Conservation (phyloP, 768 basidiomycete species). For the Russula emetica region DNA sequence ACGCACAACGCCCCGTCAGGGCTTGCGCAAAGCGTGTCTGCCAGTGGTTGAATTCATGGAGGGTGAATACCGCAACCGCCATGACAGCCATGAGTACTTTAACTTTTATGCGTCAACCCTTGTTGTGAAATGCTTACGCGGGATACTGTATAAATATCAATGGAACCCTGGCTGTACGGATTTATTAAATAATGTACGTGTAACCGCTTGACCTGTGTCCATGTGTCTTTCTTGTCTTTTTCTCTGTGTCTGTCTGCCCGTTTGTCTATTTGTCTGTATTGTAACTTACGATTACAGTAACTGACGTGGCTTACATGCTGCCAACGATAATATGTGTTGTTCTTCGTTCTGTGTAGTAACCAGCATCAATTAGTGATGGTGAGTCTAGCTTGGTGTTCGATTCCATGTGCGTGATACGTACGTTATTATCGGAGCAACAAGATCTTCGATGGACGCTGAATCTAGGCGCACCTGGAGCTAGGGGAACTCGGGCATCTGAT, state of each 20-base stretch:
- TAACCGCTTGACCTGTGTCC: neutral
- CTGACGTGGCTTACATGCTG: neutral
- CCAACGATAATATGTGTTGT: neutral
- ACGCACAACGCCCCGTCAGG: conserved; percentile 13
- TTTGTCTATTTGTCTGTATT: neutral
- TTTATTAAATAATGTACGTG: neutral
- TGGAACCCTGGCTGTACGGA: neutral
- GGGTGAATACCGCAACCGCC: neutral
- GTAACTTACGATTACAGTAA: conserved; percentile 2
- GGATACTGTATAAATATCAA: neutral
- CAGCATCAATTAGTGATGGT: neutral
- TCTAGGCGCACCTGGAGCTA: conserved; percentile 4
- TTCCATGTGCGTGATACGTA: too few species aligned
- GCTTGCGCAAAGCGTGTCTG: conserved; percentile 20
- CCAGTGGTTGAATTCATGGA: too few species aligned
- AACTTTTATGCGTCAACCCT: neutral
- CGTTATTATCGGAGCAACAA: neutral
- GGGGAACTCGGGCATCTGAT: neutral
- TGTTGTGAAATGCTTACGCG: neutral
- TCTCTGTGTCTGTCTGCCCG: neutral
- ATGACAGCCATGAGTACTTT: too few species aligned
- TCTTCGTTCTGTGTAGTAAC: neutral
- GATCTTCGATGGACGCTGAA: neutral
- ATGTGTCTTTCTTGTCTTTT: neutral
- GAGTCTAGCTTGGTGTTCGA: neutral